Conservation (phyloP, 2,329 filamentous ascomycete species). For the Xylaria sp. region DNA sequence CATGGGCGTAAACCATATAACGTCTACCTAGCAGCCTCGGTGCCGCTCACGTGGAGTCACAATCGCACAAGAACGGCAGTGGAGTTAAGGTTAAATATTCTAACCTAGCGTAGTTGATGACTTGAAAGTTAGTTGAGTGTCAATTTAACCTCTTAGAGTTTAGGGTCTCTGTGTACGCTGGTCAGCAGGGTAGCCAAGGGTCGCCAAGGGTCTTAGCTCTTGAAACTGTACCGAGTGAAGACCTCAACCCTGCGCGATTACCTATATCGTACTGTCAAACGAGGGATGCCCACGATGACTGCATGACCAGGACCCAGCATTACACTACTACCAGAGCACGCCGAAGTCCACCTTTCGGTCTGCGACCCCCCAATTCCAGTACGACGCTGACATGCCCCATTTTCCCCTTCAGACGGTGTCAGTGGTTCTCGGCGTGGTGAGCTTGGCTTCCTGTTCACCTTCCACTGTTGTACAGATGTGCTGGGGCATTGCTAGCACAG, state of each 20-base stretch:
- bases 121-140: no score
- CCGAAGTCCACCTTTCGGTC: not conserved
- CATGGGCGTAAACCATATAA: no score
- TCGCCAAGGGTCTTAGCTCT: no score
- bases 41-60: no score
- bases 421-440: not conserved
- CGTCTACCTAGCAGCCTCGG: no score
- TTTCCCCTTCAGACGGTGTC: not conserved
- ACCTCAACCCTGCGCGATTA: not conserved
- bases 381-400: not conserved
- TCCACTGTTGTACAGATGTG: not conserved
- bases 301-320: not conserved
- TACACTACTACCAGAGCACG: not conserved
- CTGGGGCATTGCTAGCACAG: not conserved
- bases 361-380: not conserved
- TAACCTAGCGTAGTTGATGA: no score
- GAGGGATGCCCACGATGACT: slow-evolving; percentile 5
- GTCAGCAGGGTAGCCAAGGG: no score
- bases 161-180: no score
- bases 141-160: no score
- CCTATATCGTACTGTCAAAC: not conserved
- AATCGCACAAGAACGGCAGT: no score
- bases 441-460: not conserved
- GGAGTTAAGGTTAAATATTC: no score
- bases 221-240: not conserved